Evolutionary conservation across 352 stramenopile genomes (phyloP).

Genomic region (Lagenidium sp.): DNA sequence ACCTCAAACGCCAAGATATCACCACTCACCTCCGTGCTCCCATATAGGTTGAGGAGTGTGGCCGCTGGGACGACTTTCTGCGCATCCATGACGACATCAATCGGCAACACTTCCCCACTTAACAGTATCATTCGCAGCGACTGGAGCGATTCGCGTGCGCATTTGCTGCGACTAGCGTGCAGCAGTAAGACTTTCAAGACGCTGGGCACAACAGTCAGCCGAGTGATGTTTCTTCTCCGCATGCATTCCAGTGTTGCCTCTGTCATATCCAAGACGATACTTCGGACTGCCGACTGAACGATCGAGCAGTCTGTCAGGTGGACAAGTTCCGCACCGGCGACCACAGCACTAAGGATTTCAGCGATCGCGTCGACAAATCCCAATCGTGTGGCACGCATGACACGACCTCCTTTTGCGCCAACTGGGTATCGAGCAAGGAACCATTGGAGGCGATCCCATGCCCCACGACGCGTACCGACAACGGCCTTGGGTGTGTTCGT

Average conservation of each 20-base stretch:
- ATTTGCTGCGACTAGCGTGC: constrained; percentile 4
- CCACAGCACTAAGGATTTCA: constrained; percentile 40
- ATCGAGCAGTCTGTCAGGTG: constrained; percentile 14
- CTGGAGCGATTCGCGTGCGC: constrained; percentile 1
- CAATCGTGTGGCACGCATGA: constrained; percentile 29
- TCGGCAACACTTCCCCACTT: constrained; percentile 35
- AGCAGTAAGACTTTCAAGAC: constrained; percentile 33
- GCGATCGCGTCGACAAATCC: constrained; percentile 34
- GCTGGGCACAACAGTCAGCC: constrained; percentile 41
- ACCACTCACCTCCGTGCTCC: constrained; percentile 53
- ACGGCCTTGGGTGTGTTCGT: constrained; percentile 35
- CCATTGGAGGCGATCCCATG: constrained; percentile 34
- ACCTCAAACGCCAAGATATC: constrained; percentile 41
- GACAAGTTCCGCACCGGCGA: constrained; percentile 28
- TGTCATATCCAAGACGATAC: constrained; percentile 29
- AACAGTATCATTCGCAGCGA: constrained; percentile 28
- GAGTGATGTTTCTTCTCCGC: constrained; percentile 14
- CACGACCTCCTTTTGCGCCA: constrained; percentile 12
- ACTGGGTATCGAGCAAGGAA: constrained; percentile 38
- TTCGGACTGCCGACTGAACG: constrained; percentile 5
- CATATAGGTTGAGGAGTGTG: constrained; percentile 50
- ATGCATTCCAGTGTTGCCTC: constrained; percentile 17
- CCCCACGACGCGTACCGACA: constrained; percentile 28
- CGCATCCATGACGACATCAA: constrained; percentile 16
- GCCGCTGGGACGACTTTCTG: constrained; percentile 14